Base-by-base conservation (phyloP, 768 basidiomycete genomes). In the Pleurotus tuoliensis region DNA sequence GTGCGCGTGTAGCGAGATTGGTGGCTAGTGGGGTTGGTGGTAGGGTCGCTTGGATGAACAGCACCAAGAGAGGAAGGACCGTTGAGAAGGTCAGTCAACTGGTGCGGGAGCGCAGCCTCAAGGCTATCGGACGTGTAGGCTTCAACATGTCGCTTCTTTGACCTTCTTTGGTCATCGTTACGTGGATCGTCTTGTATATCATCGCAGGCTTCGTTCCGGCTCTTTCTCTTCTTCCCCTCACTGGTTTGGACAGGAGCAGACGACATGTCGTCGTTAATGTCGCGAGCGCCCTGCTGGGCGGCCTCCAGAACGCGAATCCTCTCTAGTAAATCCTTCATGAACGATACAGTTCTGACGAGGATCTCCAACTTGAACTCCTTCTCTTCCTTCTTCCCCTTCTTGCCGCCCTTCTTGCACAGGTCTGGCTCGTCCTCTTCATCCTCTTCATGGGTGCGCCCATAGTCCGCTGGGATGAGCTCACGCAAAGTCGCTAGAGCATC, bases 361-460 rank as follows among this genome's bases (percentile, higher is more conserved):
- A 94, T 89, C 72, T 95, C 94, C 22, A 96, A 78, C 72, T 95
- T 96, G 78, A 94, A 95, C 71, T 95, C 92, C 68, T 82, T 82
- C 59, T 80, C 77, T 57, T 77, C 75, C 53, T 76, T 76, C 63
- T 82, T 86, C 3, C 34, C 49, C 37, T 51, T 51, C 58, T 56
- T 57, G 4, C 77, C 71, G 13, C 69, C 63, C 0, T 63, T 65
- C 60, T 73, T 73, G 27, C 64, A 61, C 43, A 71, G 66, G 15
- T 71, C 76, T 24, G 69, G 67, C 5, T 66, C 63, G 18, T 69
- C 76, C 11, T 73, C 74, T 12, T 67, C 64, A 13, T 71, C 73
- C 1, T 63, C 63, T 2, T 59, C 61, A 22, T 56, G 47, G 25
- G 56, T 41, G 49, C 69, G 67, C 1, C 75, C 76, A 60, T 79